These are phyloP conservation scores for Teunomyces aglyptinius DNA, from an alignment of 805 yeast genomes.

Conservation along the genomic window DNA sequence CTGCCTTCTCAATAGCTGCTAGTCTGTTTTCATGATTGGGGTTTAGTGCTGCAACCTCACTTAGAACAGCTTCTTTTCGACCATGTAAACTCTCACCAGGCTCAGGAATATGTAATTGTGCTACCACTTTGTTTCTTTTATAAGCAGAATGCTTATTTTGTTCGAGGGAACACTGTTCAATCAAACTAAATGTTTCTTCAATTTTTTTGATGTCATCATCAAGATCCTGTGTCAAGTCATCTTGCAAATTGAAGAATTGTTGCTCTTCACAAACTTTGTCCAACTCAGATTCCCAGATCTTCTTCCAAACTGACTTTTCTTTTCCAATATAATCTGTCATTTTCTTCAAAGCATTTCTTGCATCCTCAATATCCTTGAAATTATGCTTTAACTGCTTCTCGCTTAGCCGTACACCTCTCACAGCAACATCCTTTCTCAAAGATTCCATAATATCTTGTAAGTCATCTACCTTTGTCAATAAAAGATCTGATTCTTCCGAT, in stretches of 20 bases:
- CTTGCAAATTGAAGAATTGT: constrained; percentile 86
- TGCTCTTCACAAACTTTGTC: constrained; percentile 92
- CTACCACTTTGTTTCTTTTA: constrained; percentile 36
- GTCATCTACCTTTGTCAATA: constrained; percentile 83
- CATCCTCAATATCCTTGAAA: constrained; percentile 59
- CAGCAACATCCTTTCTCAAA: constrained; percentile 85
- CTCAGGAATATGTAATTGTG: constrained; percentile 48
- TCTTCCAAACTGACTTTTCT: constrained; percentile 85
- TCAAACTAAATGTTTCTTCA: constrained; percentile 74
- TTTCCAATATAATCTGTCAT: constrained; percentile 60
- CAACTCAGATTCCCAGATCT: constrained; percentile 87
- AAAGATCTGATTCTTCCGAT: constrained; percentile 70
- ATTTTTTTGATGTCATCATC: constrained; percentile 80
- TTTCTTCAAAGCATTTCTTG: constrained; percentile 48
- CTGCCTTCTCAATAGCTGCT: constrained; percentile 88
- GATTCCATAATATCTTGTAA: constrained; percentile 90
- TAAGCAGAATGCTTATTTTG: constrained; percentile 60
- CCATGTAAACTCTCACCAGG: constrained; percentile 63
- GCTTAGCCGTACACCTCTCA: constrained; percentile 81
- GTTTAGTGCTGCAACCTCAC: constrained; percentile 71
- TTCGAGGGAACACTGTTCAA: constrained; percentile 78
- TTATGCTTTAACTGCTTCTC: constrained; percentile 69
- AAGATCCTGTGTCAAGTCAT: constrained; percentile 75
- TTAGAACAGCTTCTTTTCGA: constrained; percentile 72
- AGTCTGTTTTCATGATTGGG: constrained; percentile 85